These are phyloP conservation scores for Quercus alba DNA, from an alignment of 306 rosid species.

Conservation along the genomic window DNA sequence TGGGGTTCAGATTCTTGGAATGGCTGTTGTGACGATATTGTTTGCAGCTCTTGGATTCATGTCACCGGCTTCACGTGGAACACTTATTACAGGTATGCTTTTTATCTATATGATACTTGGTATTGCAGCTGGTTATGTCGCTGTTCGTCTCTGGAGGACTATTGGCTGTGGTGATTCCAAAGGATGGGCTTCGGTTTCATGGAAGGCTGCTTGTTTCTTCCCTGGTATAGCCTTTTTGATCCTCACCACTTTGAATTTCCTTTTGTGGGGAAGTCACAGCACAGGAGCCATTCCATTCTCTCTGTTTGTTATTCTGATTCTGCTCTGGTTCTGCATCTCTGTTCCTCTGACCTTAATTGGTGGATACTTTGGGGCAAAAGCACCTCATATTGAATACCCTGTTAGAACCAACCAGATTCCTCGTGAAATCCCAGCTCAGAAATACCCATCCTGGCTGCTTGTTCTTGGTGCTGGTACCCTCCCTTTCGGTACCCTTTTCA, in stretches of 20 bases:
- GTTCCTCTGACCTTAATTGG: constrained; percentile 92
- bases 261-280: constrained; percentile 93
- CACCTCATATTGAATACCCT: constrained; percentile 82
- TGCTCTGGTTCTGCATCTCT: constrained; percentile 97
- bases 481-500: constrained; percentile 91
- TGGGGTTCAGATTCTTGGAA: constrained; percentile 94
- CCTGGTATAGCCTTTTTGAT: constrained; percentile 87
- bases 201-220: constrained; percentile 93
- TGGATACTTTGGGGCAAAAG: constrained; percentile 84
- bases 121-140: constrained; percentile 87
- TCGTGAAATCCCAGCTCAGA: constrained; percentile 86
- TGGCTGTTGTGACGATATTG: constrained; percentile 94
- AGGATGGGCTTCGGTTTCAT: constrained; percentile 84
- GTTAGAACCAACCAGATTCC: constrained; percentile 91
- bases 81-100: constrained; percentile 91
- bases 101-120: constrained; percentile 92
- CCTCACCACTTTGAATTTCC: constrained; percentile 81
- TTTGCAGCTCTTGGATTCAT: constrained; percentile 98
- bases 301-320: constrained; percentile 61
- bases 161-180: constrained; percentile 62
- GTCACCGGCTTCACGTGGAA: constrained; percentile 97
- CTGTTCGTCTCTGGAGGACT: constrained; percentile 94
- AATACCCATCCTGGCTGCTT: constrained; percentile 88
- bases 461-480: constrained; percentile 96
- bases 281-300: constrained; percentile 97